phyloP scores from a whole-genome alignment of 2,329 filamentous ascomycete genomes.

The Ophiocordyceps polyrhachis-furcata region DNA sequence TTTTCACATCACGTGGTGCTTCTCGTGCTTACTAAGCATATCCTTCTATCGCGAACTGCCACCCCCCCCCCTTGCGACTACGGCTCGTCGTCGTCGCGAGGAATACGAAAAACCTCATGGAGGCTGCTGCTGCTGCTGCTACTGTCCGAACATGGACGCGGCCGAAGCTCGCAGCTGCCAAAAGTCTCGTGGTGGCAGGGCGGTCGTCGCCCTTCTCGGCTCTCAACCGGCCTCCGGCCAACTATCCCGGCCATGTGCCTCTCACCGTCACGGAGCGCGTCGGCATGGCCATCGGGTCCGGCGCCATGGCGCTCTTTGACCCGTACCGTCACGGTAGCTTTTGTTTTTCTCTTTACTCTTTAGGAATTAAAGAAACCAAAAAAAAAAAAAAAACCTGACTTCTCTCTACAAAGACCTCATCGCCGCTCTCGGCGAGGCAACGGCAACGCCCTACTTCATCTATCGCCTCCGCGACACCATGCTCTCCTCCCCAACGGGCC shows the following conservation, averaged over 20 bases:
- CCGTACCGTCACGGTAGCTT: constrained; percentile 66
- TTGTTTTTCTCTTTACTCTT: too few relatives aligned
- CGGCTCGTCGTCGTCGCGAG: too few relatives aligned
- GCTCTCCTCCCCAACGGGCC: constrained; percentile 67
- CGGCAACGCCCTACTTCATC: constrained; percentile 88
- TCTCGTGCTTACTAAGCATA: too few relatives aligned
- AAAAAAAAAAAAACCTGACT: too few relatives aligned
- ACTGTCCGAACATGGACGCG: too few relatives aligned
- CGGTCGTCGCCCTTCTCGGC: constrained; percentile 59
- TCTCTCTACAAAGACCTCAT: constrained; percentile 51
- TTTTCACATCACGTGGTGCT: too few relatives aligned
- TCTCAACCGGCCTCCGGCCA: constrained; percentile 66
- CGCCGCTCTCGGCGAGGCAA: constrained; percentile 83
- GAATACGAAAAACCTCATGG: too few relatives aligned
- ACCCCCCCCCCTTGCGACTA: too few relatives aligned
- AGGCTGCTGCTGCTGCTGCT: too few relatives aligned
- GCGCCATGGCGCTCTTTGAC: constrained; percentile 46
- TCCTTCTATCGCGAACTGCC: too few relatives aligned
- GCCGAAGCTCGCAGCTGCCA: constrained; percentile 1
- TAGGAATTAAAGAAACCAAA: too few relatives aligned
- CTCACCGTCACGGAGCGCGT: constrained; percentile 61
- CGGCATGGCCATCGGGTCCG: constrained; percentile 47
- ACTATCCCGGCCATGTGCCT: constrained; percentile 84
- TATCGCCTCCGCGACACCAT: constrained; percentile 80
- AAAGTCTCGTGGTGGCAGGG: constrained; percentile 4